These are phyloP conservation scores for Oryza brachyantha DNA, from an alignment of 176 grass and related monocot genomes.

Conservation along the genomic window DNA sequence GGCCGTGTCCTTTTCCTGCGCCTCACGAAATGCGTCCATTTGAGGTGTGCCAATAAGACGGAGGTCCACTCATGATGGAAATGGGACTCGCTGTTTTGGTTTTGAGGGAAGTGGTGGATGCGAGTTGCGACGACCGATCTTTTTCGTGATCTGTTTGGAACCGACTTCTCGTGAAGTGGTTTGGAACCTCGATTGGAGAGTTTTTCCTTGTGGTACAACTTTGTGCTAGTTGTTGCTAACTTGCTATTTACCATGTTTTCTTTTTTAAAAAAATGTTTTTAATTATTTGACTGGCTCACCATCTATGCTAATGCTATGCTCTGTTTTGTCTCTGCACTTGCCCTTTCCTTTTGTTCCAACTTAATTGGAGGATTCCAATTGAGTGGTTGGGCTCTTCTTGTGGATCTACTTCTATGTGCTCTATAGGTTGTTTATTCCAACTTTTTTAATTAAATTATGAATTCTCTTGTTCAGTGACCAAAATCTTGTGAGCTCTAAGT, in stretches of 20 bases:
- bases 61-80: background rate
- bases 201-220: conserved; percentile 1
- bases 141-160: background rate
- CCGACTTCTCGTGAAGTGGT: background rate
- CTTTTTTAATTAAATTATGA: background rate
- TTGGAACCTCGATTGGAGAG: background rate
- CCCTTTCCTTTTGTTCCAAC: background rate
- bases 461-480: background rate
- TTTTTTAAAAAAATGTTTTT: background rate
- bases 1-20: background rate
- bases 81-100: background rate
- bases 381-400: background rate
- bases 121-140: background rate
- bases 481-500: background rate
- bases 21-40: background rate
- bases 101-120: background rate
- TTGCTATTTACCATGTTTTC: background rate
- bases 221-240: background rate
- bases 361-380: background rate
- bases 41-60: background rate
- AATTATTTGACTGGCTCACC: background rate
- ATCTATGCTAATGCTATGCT: background rate
- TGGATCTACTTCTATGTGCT: background rate
- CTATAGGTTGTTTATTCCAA: background rate
- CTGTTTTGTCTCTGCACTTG: background rate